Evolutionary conservation across 2,329 filamentous ascomycete genomes (phyloP).

Genomic region (Cladosporium sphaerospermum): DNA sequence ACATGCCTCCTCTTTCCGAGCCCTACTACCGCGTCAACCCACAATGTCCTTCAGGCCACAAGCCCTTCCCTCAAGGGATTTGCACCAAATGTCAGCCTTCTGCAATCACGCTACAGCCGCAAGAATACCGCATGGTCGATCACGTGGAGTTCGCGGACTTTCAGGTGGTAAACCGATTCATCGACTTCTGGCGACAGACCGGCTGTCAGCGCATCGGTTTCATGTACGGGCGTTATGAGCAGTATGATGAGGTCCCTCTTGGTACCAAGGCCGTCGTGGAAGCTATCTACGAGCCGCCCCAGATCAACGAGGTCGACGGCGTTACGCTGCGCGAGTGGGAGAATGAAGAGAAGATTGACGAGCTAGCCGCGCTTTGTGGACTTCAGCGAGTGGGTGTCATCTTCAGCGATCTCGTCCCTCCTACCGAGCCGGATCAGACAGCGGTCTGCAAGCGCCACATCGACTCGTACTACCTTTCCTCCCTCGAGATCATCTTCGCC

Average conservation of each 20-base stretch:
- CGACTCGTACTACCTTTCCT: conserved; percentile 90
- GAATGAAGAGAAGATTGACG: conserved; percentile 74
- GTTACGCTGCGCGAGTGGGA: conserved; percentile 80
- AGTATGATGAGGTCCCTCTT: conserved; percentile 87
- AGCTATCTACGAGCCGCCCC: conserved; percentile 93
- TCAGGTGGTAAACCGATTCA: conserved; percentile 76
- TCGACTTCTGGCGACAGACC: conserved; percentile 85
- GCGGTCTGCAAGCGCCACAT: conserved; percentile 94
- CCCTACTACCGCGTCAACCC: conserved; percentile 84
- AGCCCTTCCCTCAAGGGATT: conserved; percentile 90
- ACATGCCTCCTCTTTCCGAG: conserved; percentile 90
- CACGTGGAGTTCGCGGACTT: conserved; percentile 93
- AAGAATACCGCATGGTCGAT: conserved; percentile 93
- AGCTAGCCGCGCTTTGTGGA: conserved; percentile 74
- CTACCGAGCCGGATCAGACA: conserved; percentile 61
- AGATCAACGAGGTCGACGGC: conserved; percentile 81
- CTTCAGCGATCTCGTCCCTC: conserved; percentile 83
- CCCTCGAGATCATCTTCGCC: conserved; percentile 84
- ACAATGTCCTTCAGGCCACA: conserved; percentile 88
- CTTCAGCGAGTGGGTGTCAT: conserved; percentile 86
- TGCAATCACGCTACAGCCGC: conserved; percentile 89
- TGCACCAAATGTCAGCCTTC: conserved; percentile 98
- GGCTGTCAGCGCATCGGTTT: conserved; percentile 82
- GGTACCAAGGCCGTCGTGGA: conserved; percentile 94
- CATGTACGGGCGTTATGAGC: conserved; percentile 82